Evolutionary conservation across 2,329 filamentous ascomycete genomes (phyloP), one percentile per base, ranked within the genome.

Genomic region (Keithomyces neogunnii): DNA sequence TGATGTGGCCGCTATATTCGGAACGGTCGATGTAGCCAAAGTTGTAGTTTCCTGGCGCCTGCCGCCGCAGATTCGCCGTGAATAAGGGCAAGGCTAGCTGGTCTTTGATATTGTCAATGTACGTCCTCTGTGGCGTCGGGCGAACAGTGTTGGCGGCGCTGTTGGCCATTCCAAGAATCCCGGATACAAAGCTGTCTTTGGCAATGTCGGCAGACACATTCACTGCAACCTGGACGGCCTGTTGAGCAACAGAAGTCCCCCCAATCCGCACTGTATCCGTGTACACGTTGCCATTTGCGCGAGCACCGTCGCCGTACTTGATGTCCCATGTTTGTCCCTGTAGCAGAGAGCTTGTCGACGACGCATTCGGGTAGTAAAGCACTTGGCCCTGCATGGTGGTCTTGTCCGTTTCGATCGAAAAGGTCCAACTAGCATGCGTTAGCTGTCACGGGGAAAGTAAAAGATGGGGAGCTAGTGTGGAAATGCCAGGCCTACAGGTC

Each of bases 201-300:
- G 66, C 54, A 29, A 74, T 70, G 1, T 58, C 61, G 1, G 65
- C 53, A 10, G 81, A 85, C 42, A 87, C 76, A 1, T 73, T 70
- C 3, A 72, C 71, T 11, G 85, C 85, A 35, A 82, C 77, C 65
- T 88, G 81, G 9, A 89, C 78, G 7, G 83, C 82, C 65, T 88
- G 85, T 2, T 66, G 63, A 3, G 73, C 73, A 35, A 83, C 81
- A 31, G 72, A 78, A 3, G 84, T 77, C 32, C 71, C 70, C 45
- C 82, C 84, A 30, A 88, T 74, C 28, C 70, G 69, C 42, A 88
- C 84, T 46, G 72, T 78, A 64, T 88, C 85, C 32, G 72, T 74
- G 66, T 84, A 86, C 50, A 88, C 84, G 47, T 76, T 75, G 42
- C 85, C 85, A 45, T 66, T 72, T 19, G 85, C 85, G 39, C 73